Base-by-base conservation (phyloP, 1,139 yeast species). In the Wickerhamomyces sp. region DNA sequence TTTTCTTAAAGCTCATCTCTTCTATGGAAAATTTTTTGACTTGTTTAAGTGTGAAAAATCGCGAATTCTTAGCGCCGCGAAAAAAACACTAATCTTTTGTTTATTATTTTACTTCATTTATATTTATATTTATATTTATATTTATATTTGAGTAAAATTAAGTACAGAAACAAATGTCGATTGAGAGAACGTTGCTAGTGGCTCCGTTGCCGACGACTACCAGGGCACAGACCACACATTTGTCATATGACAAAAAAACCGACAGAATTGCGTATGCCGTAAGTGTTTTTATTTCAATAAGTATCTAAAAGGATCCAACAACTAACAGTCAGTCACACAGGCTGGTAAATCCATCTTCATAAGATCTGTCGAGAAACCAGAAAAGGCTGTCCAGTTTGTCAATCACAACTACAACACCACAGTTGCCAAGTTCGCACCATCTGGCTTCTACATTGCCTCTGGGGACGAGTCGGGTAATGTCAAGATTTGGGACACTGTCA, bases 381-480 rank as follows among this genome's bases (percentile, higher is more conserved):
- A 74, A 2, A 55, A 63, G 31, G 55, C 70, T 3, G 61, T 71
- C 15, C 95, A 88, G 56, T 89, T 84, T 63, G 74, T 76, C 12
- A 81, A 77, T 38, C 98, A 92, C 62, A 72, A 74, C 31, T 68
- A 70, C 29, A 64, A 74, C 28, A 85, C 95, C 21, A 83, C 95
- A 0, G 95, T 83, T 6, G 97, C 94, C 10, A 74, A 78, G 31
- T 88, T 92, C 59, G 72, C 96, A 1, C 96, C 97, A 2, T 80
- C 90, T 13, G 97, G 98, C 1, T 83, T 72, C 61, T 90, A 87
- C 60, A 67, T 92, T 25, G 97, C 96, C 3, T 84, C 95, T 3
- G 98, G 96, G 33, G 99, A 92, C 57, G 88, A 81, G 51, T 65
- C 81, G 10, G 98, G 98, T 21, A 76, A 77, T 45, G 92, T 92